Conservation (phyloP, 1,284 basidiomycete genomes). For the Chalciporus sp. region DNA sequence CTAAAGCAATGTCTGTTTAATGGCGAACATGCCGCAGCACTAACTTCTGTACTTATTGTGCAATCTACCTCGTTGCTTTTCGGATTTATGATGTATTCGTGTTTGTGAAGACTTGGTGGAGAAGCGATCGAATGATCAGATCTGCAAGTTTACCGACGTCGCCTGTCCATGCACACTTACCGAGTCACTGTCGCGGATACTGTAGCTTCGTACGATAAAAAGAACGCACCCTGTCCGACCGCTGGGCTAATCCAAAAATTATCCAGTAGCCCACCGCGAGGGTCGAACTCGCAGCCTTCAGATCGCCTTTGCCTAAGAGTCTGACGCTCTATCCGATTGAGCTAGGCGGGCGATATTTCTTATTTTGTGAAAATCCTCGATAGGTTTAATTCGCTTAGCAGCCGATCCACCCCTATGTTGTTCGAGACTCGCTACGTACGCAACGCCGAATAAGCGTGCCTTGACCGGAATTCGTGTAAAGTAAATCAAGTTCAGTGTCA, state of each 20-base stretch:
- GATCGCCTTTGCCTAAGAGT: slow-evolving; percentile 61
- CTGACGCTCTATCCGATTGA: slow-evolving; percentile 89
- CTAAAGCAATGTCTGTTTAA: slow-evolving; percentile 43
- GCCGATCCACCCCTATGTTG: no score
- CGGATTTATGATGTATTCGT: neutral
- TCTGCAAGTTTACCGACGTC: no score
- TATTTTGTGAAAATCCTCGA: neutral
- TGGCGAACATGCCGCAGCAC: slow-evolving; percentile 39
- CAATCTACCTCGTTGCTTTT: slow-evolving; percentile 38
- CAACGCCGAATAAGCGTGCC: no score
- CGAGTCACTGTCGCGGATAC: no score
- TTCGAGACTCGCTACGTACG: no score
- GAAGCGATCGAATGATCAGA: neutral
- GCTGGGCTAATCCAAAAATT: neutral
- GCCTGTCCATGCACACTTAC: no score
- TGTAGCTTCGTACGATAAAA: no score
- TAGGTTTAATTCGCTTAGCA: no score
- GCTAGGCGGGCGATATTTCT: slow-evolving; percentile 64
- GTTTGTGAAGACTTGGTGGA: neutral
- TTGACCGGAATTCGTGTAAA: no score
- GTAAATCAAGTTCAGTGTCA: no score
- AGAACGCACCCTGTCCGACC: no score
- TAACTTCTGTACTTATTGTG: slow-evolving; percentile 42
- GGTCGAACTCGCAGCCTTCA: slow-evolving; percentile 92
- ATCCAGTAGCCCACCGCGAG: slow-evolving; percentile 78